Base-by-base conservation (phyloP, 257 asterid species). In the Linderniella brevidens region DNA sequence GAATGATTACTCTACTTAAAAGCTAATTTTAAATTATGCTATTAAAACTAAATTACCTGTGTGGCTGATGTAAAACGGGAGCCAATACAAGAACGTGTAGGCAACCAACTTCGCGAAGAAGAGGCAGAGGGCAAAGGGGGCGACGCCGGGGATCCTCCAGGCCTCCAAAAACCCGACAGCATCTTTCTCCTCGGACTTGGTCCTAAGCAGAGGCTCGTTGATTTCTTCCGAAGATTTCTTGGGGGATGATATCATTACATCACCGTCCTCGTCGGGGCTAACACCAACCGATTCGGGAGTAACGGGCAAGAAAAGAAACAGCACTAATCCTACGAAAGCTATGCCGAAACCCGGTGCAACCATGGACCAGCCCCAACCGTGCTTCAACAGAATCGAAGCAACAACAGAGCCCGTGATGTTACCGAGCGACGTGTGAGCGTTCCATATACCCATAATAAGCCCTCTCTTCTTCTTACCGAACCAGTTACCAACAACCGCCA, bases 281-380 rank as follows among this genome's bases (percentile, higher is more conserved):
- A 18, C 77, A 19, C 82, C 92, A 9, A 84, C 84, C 0, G 78
- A 47, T 9, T 74, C 85, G 0, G 95, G 97, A 60, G 74, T 68
- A 43, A 84, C 92, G 0, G 97, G 93, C 35, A 88, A 71, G 57
- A 85, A 64, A n/a, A 77, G 55, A 64, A 81, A 82, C 5, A 90
- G 74, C 14, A 85, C 49, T 13, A 77, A n/a, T 0, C 93, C 96
- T 19, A 71, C 53, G 37, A 68, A 68, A 18, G 68, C 59, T 43
- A 90, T 81, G 17, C 79, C 79, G n/a, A 71, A 45, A 29, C 94
- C 99, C 1, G 99, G 99, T 37, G 76, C 74, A 48, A 54, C 87
- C 82, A 80, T 43, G 1, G 99, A 90, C 94, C 93, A 90, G n/a
- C 96, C 99, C 99, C 99, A 90, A 14, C 99, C 99, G 46, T 81